Base-by-base conservation (phyloP, 305 asterid genomes). In the Fraxinus ornus region DNA sequence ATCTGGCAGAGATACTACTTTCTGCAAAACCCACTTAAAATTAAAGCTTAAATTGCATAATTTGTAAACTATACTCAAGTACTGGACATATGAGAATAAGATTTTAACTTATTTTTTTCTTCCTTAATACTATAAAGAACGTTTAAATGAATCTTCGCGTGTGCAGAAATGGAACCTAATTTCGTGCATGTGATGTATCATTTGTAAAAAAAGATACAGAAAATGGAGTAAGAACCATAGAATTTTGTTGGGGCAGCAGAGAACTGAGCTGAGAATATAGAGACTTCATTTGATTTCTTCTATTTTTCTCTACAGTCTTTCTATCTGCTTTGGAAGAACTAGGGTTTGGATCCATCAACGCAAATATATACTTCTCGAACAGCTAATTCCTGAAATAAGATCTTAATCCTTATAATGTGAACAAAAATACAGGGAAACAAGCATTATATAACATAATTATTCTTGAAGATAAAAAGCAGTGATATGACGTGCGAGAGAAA, bases 261-360 rank as follows among this genome's bases (percentile, higher is more conserved):
- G 91, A 89, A 17, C 3, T 81, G 88, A 94, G 98, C 77, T 80
- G 47, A 71, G 89, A 77, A 78, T 82, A 86, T 71, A 94, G 93
- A 77, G 85, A 55, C 85, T 92, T 92, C 97, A 93, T 92, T 66
- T 85, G 85, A 85, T 80, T 83, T 83, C 97, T 90, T 79, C 97
- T 77, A 64, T 92, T 90, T 81, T 84, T 91, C 87, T 94, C 96
- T 3, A 88, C 62, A 28, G 93, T 92, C 74, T 90, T 94, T 84
- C 94, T 89, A 85, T 93, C 95, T 22, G 81, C 85, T 85, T 83
- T 89, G 6, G 91, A 82, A 71, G 90, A 83, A 66, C 85, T 88
- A 88, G 91, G 94, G 90, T 87, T 89, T 82, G 74, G 87, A 83
- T 91, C 91, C 94, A 91, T 90, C 28, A 35, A 81, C 2, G 12